phyloP scores from a whole-genome alignment of 306 rosid species.

The Corylus americana region DNA sequence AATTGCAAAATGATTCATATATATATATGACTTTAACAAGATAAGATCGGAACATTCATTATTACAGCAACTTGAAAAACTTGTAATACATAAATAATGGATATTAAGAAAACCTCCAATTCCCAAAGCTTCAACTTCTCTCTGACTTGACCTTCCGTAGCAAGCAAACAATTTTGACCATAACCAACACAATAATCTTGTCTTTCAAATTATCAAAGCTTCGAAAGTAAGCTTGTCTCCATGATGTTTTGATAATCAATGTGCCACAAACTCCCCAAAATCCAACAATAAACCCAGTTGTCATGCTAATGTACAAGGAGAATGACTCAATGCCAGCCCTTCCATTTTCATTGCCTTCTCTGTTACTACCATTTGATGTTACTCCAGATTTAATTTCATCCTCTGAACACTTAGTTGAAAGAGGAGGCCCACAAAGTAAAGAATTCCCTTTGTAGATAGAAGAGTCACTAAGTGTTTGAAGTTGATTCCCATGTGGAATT shows the following conservation, averaged over 20 bases:
- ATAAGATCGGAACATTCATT: too few species aligned
- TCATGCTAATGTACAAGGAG: not conserved
- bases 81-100: too few species aligned
- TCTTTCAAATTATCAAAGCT: not conserved
- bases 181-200: not conserved
- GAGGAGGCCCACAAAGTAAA: not conserved
- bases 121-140: too few species aligned
- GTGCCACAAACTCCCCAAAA: not conserved
- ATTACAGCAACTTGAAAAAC: too few species aligned
- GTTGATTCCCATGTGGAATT: slow-evolving; percentile 20
- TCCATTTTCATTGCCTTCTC: too few species aligned
- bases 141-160: too few species aligned
- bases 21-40: too few species aligned
- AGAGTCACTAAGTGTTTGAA: not conserved
- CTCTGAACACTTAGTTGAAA: not conserved
- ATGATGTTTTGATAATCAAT: not conserved
- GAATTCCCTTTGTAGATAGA: slow-evolving; percentile 19
- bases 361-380: too few species aligned
- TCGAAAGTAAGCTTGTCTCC: slow-evolving; percentile 23
- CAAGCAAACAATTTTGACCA: too few species aligned
- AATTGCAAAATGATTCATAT: too few species aligned
- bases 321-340: not conserved
- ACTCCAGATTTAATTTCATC: not conserved
- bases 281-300: slow-evolving; percentile 2
- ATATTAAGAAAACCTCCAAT: too few species aligned